Conservation (phyloP, 2,329 filamentous ascomycete species). For the Fusarium bulbicola region DNA sequence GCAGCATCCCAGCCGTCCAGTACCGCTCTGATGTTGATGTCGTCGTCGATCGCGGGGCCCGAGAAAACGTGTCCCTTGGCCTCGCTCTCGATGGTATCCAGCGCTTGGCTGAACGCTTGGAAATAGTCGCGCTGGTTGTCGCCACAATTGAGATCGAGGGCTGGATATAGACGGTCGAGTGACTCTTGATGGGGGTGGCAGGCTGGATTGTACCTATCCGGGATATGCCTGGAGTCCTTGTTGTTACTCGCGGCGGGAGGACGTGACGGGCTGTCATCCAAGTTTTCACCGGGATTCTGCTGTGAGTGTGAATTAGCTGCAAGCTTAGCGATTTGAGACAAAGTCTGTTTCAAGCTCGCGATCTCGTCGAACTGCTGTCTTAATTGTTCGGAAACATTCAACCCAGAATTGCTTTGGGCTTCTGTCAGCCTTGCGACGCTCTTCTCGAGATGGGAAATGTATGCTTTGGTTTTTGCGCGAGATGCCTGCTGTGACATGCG, state of each 20-base stretch:
- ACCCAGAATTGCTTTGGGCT: fast-evolving
- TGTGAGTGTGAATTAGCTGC: neutral
- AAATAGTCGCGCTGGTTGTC: neutral
- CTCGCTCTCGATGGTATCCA: neutral
- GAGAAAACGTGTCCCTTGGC: fast-evolving
- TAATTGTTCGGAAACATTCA: fast-evolving
- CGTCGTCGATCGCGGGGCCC: neutral
- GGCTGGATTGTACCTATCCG: neutral
- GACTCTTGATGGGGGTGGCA: neutral
- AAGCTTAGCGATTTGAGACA: neutral
- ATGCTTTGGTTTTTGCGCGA: neutral
- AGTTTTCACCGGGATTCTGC: fast-evolving
- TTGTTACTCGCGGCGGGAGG: neutral
- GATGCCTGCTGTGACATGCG: neutral
- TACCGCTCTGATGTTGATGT: fast-evolving
- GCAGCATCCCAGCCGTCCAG: neutral
- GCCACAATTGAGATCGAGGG: neutral
- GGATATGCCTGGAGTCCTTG: fast-evolving
- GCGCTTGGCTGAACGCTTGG: neutral
- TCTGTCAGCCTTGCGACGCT: neutral
- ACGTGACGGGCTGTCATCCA: neutral
- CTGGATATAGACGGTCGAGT: neutral
- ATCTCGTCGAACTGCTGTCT: neutral
- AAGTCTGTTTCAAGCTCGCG: fast-evolving
- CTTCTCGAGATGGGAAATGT: neutral